A percentile compares a stretch with the other conserved stretches of the same genome.
Evolutionary conservation across 2,329 filamentous ascomycete genomes (phyloP).

Genomic region (Arthrocladium fulminans): DNA sequence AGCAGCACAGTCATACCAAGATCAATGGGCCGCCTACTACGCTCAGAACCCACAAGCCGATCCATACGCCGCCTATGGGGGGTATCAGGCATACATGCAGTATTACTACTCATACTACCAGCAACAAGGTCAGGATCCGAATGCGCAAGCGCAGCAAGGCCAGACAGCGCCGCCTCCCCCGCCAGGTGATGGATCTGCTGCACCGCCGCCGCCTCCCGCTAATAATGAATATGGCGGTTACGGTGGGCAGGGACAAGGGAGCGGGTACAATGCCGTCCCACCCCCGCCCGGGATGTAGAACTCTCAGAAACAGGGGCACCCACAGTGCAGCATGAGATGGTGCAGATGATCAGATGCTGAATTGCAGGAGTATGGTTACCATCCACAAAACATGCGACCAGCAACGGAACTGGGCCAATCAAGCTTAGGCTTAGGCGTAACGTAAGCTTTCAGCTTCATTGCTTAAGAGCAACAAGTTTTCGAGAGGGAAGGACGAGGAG

Average conservation of each 20-base stretch:
- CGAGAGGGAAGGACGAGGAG: no score
- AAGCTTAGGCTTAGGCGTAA: background rate
- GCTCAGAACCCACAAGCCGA: conserved; percentile 8
- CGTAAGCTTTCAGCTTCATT: background rate
- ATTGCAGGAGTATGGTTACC: no score
- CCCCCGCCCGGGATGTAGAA: conserved; percentile 10
- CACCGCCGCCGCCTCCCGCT: conserved; percentile 31
- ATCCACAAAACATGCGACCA: no score
- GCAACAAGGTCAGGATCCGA: conserved; percentile 7
- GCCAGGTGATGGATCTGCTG: conserved; percentile 28
- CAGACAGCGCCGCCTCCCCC: conserved; percentile 1
- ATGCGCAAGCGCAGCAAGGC: background rate
- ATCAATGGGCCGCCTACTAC: conserved; percentile 9
- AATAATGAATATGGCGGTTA: conserved; percentile 3
- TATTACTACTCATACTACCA: conserved; percentile 9
- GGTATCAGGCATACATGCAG: conserved; percentile 10
- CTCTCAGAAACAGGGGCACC: background rate
- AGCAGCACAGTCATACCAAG: conserved; percentile 30
- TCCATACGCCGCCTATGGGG: conserved; percentile 9
- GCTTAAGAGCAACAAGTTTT: background rate
- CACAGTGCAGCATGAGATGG: no score
- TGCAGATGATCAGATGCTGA: no score
- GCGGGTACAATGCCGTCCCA: conserved; percentile 27
- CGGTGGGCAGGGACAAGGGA: background rate
- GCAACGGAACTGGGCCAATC: no score